phyloP scores from a whole-genome alignment of 257 asterid species.

The Haberlea rhodopensis region DNA sequence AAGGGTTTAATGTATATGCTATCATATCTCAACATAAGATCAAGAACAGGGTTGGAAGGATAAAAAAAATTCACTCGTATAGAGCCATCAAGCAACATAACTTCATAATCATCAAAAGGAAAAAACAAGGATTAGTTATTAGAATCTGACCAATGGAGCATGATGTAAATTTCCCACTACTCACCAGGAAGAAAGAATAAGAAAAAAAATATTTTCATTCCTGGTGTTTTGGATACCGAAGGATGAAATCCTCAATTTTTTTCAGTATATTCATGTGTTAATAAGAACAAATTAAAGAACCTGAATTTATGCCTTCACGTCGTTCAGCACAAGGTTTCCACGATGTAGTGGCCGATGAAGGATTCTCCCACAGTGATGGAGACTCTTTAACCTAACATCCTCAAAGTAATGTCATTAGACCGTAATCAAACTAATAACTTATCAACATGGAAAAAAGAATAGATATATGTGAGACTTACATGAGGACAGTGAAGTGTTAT shows the following conservation, averaged over 20 bases:
- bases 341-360: constrained; percentile 89
- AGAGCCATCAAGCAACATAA: background rate
- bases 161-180: background rate
- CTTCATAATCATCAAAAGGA: background rate
- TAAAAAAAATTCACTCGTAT: background rate
- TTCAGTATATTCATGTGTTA: too few species aligned
- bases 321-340: constrained; percentile 98
- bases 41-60: background rate
- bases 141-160: background rate
- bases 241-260: background rate
- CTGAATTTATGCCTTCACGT: constrained; percentile 64
- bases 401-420: constrained; percentile 12
- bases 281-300: constrained; percentile 33
- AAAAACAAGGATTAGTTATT: background rate
- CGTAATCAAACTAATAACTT: constrained; percentile 17
- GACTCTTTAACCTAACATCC: constrained; percentile 77
- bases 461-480: constrained; percentile 41
- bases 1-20: background rate
- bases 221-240: constrained; percentile 2
- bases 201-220: background rate
- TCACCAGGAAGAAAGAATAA: background rate
- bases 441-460: constrained; percentile 1
- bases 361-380: constrained; percentile 95
- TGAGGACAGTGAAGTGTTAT: constrained; percentile 87
- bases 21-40: background rate